phyloP scores from a whole-genome alignment of 495 filamentous ascomycete genomes.

The Aspergillus bertholletiae region DNA sequence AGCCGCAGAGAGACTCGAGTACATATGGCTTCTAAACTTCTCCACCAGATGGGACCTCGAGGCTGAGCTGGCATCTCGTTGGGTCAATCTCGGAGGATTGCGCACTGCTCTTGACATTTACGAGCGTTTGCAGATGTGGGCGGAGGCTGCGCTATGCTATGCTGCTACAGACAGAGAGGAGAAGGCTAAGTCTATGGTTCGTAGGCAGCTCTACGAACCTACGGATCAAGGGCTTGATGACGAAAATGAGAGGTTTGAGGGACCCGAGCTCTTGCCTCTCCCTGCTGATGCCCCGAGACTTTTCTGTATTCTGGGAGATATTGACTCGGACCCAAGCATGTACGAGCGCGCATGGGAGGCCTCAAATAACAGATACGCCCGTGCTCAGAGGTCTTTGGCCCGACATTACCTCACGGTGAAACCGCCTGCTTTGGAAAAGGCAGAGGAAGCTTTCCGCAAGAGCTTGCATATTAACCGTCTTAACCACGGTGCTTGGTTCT shows the following conservation, averaged over 20 bases:
- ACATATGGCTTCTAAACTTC: conserved; percentile 77
- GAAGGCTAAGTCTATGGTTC: conserved; percentile 71
- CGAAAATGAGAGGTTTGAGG: conserved; percentile 57
- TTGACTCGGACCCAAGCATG: conserved; percentile 66
- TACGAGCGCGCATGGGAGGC: conserved; percentile 90
- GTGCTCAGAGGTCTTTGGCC: conserved; percentile 84
- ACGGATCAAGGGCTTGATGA: conserved; percentile 38
- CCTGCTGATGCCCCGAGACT: conserved; percentile 82
- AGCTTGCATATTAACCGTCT: conserved; percentile 76
- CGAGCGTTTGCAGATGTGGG: conserved; percentile 90
- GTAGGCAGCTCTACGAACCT: conserved; percentile 70
- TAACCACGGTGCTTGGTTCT: conserved; percentile 81
- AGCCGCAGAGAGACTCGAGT: conserved; percentile 68
- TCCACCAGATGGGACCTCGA: conserved; percentile 92
- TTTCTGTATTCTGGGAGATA: conserved; percentile 91
- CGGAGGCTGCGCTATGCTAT: conserved; percentile 89
- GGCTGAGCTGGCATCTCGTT: conserved; percentile 85
- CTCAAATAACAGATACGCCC: conserved; percentile 72
- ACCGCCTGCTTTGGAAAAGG: conserved; percentile 57
- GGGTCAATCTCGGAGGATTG: conserved; percentile 82
- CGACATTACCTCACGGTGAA: conserved; percentile 65
- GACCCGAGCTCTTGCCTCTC: conserved; percentile 61
- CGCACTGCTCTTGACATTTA: conserved; percentile 94
- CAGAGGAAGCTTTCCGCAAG: conserved; percentile 71
- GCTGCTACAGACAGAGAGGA: conserved; percentile 77